Evolutionary conservation across 2,329 filamentous ascomycete species (phyloP).

Genomic region (Exophiala sp.): DNA sequence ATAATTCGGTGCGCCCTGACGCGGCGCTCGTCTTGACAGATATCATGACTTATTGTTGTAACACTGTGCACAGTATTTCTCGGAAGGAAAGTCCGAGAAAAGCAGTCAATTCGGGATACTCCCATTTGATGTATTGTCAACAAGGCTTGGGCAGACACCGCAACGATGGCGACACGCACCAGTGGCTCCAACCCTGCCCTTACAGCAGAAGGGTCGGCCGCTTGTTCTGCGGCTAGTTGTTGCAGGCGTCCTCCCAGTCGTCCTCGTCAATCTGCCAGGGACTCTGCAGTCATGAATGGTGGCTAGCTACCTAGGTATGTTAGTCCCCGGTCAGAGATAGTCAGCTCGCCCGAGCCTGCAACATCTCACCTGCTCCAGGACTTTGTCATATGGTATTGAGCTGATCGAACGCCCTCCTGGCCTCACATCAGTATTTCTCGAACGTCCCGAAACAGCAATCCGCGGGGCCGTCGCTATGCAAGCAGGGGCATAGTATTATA

Average conservation of each 20-base stretch:
- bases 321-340: neutral
- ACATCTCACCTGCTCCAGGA: neutral
- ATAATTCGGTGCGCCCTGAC: no score
- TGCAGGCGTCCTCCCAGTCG: constrained; percentile 11
- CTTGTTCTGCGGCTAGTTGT: constrained; percentile 9
- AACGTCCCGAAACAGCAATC: no score
- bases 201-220: constrained; percentile 1
- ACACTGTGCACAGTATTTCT: no score
- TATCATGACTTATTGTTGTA: no score
- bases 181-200: constrained; percentile 16
- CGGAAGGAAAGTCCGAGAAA: neutral
- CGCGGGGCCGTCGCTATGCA: no score
- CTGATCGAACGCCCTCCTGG: neutral
- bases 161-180: constrained; percentile 14
- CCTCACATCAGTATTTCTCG: neutral
- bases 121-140: constrained; percentile 23
- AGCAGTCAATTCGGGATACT: neutral
- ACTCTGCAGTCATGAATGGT: constrained; percentile 18
- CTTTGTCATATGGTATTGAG: no score
- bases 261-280: constrained; percentile 18
- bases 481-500: no score
- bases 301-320: neutral
- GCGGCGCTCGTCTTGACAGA: no score
- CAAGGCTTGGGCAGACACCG: constrained; percentile 24
- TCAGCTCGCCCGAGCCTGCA: neutral